These are phyloP conservation scores for Leishmania aethiopica DNA, from an alignment of 208 protist species.

Conservation along the genomic window DNA sequence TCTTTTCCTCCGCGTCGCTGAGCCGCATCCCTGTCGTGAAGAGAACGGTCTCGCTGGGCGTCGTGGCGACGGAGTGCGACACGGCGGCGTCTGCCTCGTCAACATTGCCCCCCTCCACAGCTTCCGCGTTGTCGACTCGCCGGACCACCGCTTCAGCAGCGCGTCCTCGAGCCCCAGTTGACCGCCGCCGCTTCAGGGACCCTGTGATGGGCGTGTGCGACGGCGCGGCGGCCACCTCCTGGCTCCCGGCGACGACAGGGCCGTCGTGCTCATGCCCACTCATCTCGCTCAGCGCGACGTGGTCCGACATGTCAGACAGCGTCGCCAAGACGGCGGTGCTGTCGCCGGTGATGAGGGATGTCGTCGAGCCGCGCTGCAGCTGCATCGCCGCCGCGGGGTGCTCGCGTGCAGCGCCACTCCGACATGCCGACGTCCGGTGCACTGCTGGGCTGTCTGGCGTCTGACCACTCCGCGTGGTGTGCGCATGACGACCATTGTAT, in stretches of 20 bases:
- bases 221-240: conserved; percentile 3
- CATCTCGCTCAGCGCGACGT: conserved; percentile 22
- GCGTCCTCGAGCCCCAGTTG: neutral
- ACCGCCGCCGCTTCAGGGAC: neutral
- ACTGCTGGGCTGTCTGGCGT: neutral
- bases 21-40: conserved; percentile 72
- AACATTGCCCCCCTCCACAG: too few relatives aligned
- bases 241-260: neutral
- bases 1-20: conserved; percentile 25
- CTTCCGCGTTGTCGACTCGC: neutral
- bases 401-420: conserved; percentile 5
- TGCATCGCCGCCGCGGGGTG: neutral
- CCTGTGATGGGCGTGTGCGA: neutral
- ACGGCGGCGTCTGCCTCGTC: neutral
- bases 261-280: conserved; percentile 8
- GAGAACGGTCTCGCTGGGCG: conserved; percentile 29
- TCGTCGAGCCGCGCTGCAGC: conserved; percentile 1
- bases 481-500: neutral
- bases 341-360: conserved; percentile 18
- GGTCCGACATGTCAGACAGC: conserved; percentile 22
- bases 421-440: conserved; percentile 1
- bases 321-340: conserved; percentile 33
- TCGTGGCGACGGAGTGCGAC: neutral
- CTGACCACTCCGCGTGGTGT: neutral
- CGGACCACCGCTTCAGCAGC: neutral